These are phyloP conservation scores for Xylaria sp. DNA, from an alignment of 2,329 filamentous ascomycete species.

Conservation along the genomic window DNA sequence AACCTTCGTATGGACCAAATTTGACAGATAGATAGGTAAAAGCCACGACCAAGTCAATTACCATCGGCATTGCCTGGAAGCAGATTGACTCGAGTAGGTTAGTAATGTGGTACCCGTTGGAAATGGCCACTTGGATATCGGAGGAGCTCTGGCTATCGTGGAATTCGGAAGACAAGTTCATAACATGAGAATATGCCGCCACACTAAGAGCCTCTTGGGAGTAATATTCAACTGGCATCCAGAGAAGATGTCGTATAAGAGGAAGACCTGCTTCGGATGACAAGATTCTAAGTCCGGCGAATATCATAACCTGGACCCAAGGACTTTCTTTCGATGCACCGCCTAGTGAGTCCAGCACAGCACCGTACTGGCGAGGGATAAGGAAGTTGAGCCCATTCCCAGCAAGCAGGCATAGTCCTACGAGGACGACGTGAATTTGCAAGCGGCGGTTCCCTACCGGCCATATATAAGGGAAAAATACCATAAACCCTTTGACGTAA, in stretches of 20 bases:
- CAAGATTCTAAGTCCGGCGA: conserved; percentile 56
- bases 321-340: conserved; percentile 53
- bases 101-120: conserved; percentile 58
- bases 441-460: conserved; percentile 69
- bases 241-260: conserved; percentile 60
- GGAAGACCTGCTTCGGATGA: conserved; percentile 61
- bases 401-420: conserved; percentile 70
- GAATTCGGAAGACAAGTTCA: conserved; percentile 65
- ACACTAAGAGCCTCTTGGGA: conserved; percentile 59
- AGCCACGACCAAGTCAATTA: conserved; percentile 65
- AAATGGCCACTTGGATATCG: conserved; percentile 63
- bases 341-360: conserved; percentile 73
- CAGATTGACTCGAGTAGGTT: conserved; percentile 63
- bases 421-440: conserved; percentile 70
- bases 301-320: conserved; percentile 59
- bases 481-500: conserved; percentile 75
- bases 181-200: conserved; percentile 63
- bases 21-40: conserved; percentile 64
- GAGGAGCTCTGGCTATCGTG: conserved; percentile 66
- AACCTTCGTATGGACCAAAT: conserved; percentile 65
- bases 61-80: conserved; percentile 63
- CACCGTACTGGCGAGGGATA: conserved; percentile 80
- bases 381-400: conserved; percentile 77
- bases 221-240: conserved; percentile 64
- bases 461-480: conserved; percentile 82